Conservation (phyloP, 352 stramenopile genomes). For the Phytopythium delawarense region DNA sequence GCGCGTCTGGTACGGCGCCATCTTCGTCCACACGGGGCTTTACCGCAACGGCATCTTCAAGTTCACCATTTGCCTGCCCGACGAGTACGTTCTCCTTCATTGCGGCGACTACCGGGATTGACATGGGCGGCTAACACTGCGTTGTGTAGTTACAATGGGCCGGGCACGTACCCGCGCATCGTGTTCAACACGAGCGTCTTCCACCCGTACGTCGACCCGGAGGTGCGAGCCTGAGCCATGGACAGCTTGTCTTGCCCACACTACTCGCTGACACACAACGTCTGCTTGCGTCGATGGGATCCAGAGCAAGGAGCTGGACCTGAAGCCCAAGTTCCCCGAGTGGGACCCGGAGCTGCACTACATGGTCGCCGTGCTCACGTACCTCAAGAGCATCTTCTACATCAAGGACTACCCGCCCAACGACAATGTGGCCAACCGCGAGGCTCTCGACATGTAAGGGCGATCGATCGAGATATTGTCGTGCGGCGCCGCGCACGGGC, state of each 20-base stretch:
- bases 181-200: conserved; percentile 92
- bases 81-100: conserved; percentile 32
- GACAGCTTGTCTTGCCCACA: too few species aligned
- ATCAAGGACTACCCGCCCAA: conserved; percentile 89
- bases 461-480: background rate
- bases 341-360: conserved; percentile 95
- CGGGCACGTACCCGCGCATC: conserved; percentile 90
- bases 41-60: conserved; percentile 98
- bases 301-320: conserved; percentile 87
- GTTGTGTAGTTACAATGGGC: conserved; percentile 89
- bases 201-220: conserved; percentile 90
- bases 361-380: conserved; percentile 94
- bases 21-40: conserved; percentile 94
- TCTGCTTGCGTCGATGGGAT: background rate
- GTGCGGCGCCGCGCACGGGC: conserved; percentile 3
- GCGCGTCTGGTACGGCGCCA: conserved; percentile 92
- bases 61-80: conserved; percentile 88
- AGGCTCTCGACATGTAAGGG: conserved; percentile 83
- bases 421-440: conserved; percentile 68
- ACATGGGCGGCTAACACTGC: background rate
- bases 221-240: conserved; percentile 17
- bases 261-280: background rate
- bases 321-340: conserved; percentile 88
- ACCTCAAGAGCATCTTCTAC: conserved; percentile 98
- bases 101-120: background rate